Percentiles rank a stretch among this genome's conserved stretches.
phyloP scores from a whole-genome alignment of 257 asterid genomes.

The Solanum ossicruentum region DNA sequence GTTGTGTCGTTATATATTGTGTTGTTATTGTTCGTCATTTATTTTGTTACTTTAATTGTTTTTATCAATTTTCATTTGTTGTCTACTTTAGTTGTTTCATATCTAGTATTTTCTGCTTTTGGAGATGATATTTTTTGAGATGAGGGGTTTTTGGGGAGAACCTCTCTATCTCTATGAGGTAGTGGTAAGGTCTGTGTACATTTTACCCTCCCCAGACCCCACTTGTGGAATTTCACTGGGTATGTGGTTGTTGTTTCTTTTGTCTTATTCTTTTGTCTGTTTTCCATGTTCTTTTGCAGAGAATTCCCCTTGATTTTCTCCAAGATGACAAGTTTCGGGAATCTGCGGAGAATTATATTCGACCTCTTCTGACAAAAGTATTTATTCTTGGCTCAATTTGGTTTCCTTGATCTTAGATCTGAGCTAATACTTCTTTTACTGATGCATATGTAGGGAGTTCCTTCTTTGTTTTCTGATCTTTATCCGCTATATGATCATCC shows the following conservation, averaged over 20 bases:
- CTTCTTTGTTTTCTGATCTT: constrained; percentile 95
- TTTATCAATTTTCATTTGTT: no score
- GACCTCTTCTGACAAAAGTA: constrained; percentile 4
- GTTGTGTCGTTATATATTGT: no score
- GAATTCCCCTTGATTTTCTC: constrained; percentile 7
- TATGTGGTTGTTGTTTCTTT: not conserved
- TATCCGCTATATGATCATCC: constrained; percentile 78
- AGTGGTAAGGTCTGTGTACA: no score
- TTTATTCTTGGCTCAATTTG: not conserved
- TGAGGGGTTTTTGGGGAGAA: no score
- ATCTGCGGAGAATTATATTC: not conserved
- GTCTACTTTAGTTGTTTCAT: no score
- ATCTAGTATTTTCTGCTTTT: no score
- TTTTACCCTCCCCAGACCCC: no score
- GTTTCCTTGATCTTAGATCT: not conserved
- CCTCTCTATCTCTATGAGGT: no score
- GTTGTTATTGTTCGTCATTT: no score
- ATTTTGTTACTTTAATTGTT: no score
- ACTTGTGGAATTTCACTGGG: no score
- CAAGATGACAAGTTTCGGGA: not conserved
- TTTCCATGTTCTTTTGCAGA: not conserved
- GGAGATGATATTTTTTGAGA: no score
- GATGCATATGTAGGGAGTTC: constrained; percentile 72
- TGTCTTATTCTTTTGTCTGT: not conserved
- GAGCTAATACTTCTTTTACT: not conserved